Conservation (phyloP, 1,139 yeast genomes). For the Saccharomyces pastorianus region DNA sequence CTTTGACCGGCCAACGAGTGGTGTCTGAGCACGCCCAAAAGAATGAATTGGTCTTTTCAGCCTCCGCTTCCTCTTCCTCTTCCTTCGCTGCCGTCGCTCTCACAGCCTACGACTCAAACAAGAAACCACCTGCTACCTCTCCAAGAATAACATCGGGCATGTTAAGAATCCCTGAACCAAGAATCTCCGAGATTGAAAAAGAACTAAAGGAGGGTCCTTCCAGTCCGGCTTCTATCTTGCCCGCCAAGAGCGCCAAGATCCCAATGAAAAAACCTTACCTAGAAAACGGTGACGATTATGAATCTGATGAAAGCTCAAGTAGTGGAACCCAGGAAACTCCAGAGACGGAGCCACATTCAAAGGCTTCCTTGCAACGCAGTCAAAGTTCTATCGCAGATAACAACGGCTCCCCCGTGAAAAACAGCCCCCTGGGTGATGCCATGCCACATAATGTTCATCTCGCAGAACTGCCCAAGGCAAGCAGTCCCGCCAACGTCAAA, state of each 20-base stretch:
- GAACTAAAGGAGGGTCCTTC: conserved; percentile 31
- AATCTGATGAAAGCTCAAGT: conserved; percentile 7
- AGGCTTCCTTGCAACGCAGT: conserved; percentile 11
- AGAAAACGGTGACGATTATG: conserved; percentile 13
- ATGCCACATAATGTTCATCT: conserved; percentile 18
- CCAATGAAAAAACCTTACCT: conserved; percentile 31
- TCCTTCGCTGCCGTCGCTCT: conserved; percentile 6
- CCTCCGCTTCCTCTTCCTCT: conserved; percentile 6
- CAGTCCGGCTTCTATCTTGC: conserved; percentile 29
- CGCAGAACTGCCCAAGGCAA: conserved; percentile 25
- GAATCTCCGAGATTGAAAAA: conserved; percentile 34
- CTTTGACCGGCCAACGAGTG: conserved; percentile 28
- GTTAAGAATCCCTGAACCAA: conserved; percentile 42
- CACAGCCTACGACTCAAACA: neutral
- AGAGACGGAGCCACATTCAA: conserved; percentile 7
- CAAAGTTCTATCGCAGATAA: conserved; percentile 29
- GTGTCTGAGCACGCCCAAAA: conserved; percentile 20
- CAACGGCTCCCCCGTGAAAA: conserved; percentile 29
- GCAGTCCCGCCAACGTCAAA: conserved; percentile 8
- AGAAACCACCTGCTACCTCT: conserved; percentile 11
- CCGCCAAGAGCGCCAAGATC: conserved; percentile 28
- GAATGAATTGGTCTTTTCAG: conserved; percentile 1
- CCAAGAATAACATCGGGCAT: conserved; percentile 60
- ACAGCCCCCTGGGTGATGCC: conserved; percentile 14
- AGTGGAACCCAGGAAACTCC: neutral